Conservation (phyloP, 2,329 filamentous ascomycete species). For the Sarocladiaceae sp. region DNA sequence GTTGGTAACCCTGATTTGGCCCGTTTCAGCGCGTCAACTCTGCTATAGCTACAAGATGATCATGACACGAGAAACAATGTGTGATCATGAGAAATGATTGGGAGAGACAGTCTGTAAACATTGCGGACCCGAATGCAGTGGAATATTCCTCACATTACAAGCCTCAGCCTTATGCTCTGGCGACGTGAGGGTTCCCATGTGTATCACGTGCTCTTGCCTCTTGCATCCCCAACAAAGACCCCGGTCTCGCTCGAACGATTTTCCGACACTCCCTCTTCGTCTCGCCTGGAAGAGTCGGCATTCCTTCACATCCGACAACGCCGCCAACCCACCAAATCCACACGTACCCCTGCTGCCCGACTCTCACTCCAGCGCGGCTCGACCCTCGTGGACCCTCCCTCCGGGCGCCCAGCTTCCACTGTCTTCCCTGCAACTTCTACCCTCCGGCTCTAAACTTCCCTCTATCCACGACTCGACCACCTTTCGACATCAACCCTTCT, state of each 20-base stretch:
- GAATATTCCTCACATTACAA: no score
- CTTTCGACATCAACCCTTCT: not conserved
- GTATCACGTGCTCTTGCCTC: no score
- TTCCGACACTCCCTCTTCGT: not conserved
- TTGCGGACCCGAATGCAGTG: no score
- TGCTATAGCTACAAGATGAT: no score
- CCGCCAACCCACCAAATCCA: not conserved
- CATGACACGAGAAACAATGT: no score
- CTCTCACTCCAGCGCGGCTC: slow-evolving; percentile 4
- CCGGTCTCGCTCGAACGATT: not conserved
- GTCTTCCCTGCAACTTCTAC: slow-evolving; percentile 4
- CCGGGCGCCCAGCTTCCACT: not conserved
- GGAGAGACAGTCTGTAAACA: no score
- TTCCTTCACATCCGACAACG: not conserved
- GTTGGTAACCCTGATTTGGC: no score
- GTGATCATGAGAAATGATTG: no score
- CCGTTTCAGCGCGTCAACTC: no score
- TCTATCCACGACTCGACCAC: not conserved
- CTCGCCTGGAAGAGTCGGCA: slow-evolving; percentile 4
- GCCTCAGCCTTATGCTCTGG: no score
- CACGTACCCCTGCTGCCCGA: slow-evolving; percentile 6
- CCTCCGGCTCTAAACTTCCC: no score
- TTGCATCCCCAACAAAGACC: not conserved
- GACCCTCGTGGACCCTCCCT: slow-evolving; percentile 8
- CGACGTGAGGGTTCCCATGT: no score